phyloP scores from a whole-genome alignment of 2,329 filamentous ascomycete genomes.

The Ophiostoma sp. region DNA sequence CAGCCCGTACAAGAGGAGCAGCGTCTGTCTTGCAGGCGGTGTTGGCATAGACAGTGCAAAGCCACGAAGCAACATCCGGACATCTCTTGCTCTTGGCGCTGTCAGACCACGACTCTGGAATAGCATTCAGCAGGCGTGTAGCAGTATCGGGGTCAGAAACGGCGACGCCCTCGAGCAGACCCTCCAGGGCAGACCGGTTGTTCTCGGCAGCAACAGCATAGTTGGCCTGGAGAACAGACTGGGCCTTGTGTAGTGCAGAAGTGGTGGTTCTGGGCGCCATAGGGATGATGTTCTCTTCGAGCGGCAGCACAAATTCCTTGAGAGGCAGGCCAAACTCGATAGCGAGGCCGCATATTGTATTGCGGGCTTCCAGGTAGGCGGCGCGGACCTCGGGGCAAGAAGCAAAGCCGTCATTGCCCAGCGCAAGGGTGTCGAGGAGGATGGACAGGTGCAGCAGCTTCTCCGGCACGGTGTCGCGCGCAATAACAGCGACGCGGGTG shows the following conservation, averaged over 20 bases:
- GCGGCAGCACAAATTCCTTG: background rate
- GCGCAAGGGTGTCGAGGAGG: constrained; percentile 20
- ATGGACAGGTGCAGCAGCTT: constrained; percentile 17
- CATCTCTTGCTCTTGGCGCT: constrained; percentile 6
- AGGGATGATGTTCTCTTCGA: background rate
- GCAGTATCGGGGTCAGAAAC: constrained; percentile 40
- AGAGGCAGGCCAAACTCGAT: constrained; percentile 5
- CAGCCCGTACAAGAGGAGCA: constrained; percentile 43
- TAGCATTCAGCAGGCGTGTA: constrained; percentile 39
- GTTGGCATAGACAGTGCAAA: constrained; percentile 43
- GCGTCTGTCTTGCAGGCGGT: constrained; percentile 36
- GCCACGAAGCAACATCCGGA: constrained; percentile 31
- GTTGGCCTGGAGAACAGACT: constrained; percentile 37
- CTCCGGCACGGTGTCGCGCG: constrained; percentile 38
- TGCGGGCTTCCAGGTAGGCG: constrained; percentile 44
- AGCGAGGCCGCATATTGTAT: constrained; percentile 35
- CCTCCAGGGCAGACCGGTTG: constrained; percentile 28
- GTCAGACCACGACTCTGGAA: constrained; percentile 34
- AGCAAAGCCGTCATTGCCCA: constrained; percentile 20
- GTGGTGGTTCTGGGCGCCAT: background rate
- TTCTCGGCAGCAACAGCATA: constrained; percentile 31
- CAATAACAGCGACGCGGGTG: constrained; percentile 43
- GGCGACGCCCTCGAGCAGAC: constrained; percentile 37
- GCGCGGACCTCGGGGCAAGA: constrained; percentile 41
- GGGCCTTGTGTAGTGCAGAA: constrained; percentile 39